A percentile compares a stretch with the other conserved stretches of the same genome.
These are phyloP conservation scores for Cyclotella kingstonii DNA, from an alignment of 108 stramenopile genomes.

Conservation along the genomic window DNA sequence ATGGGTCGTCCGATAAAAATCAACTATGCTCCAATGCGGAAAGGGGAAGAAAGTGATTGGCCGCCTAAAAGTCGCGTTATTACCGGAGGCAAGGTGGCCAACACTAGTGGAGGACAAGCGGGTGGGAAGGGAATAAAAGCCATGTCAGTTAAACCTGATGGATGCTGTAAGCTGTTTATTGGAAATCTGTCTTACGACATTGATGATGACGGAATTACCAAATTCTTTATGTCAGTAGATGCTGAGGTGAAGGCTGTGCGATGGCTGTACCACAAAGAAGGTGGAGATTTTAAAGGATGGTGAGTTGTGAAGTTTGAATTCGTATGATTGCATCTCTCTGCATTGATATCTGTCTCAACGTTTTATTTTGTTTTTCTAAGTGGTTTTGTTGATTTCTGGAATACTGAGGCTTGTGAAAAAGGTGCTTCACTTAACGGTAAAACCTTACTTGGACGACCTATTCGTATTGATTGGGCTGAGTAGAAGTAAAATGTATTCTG, in stretches of 20 bases:
- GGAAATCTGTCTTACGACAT: slow-evolving; percentile 94
- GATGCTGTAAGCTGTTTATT: slow-evolving; percentile 85
- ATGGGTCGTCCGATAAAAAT: slow-evolving; percentile 93
- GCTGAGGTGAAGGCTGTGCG: slow-evolving; percentile 89
- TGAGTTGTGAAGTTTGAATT: slow-evolving; percentile 19
- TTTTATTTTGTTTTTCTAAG: slow-evolving; percentile 9
- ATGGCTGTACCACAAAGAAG: slow-evolving; percentile 91
- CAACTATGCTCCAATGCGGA: slow-evolving; percentile 83
- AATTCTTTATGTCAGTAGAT: slow-evolving; percentile 87
- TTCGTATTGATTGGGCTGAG: slow-evolving; percentile 91
- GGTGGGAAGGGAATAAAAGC: slow-evolving; percentile 77
- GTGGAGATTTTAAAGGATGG: slow-evolving; percentile 94
- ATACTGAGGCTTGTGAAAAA: slow-evolving; percentile 85
- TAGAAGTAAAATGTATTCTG: slow-evolving; percentile 27
- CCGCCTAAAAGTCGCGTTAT: slow-evolving; percentile 68
- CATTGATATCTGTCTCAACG: not conserved
- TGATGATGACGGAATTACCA: slow-evolving; percentile 89
- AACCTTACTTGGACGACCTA: slow-evolving; percentile 82
- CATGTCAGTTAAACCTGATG: slow-evolving; percentile 85
- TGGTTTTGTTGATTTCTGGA: slow-evolving; percentile 92
- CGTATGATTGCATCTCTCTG: slow-evolving; percentile 1
- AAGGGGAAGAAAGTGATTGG: slow-evolving; percentile 74
- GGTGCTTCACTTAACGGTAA: slow-evolving; percentile 88
- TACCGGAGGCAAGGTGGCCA: slow-evolving; percentile 50
- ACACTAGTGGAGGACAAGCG: slow-evolving; percentile 66